These are phyloP conservation scores for Neurospora crassa DNA, from an alignment of 2,329 filamentous ascomycete species.

Conservation along the genomic window DNA sequence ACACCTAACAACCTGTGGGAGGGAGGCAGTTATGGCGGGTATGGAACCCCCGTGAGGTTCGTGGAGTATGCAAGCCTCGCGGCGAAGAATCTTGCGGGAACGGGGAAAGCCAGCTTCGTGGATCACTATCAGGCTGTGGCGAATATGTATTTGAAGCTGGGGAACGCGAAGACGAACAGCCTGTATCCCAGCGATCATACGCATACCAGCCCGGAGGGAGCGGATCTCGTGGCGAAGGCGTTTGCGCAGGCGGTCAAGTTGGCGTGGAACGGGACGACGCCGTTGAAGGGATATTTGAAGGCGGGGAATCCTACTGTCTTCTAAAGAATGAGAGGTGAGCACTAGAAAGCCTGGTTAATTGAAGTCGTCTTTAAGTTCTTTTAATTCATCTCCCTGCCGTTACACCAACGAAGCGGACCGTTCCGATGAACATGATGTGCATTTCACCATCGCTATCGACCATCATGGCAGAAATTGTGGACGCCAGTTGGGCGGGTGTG, in stretches of 20 bases:
- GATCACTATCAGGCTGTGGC: slow-evolving; percentile 49
- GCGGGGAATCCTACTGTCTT: slow-evolving; percentile 17
- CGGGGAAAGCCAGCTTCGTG: slow-evolving; percentile 36
- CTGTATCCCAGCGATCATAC: slow-evolving; percentile 50
- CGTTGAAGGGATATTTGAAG: slow-evolving; percentile 17
- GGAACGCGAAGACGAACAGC: slow-evolving; percentile 35
- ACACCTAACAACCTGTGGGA: slow-evolving; percentile 58
- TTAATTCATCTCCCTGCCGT: too few relatives aligned
- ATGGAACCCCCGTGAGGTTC: slow-evolving; percentile 36
- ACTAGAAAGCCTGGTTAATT: too few relatives aligned
- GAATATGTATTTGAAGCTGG: slow-evolving; percentile 37
- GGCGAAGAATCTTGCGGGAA: slow-evolving; percentile 31
- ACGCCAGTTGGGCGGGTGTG: slow-evolving; percentile 22
- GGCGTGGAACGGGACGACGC: slow-evolving; percentile 21
- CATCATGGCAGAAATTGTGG: slow-evolving; percentile 20
- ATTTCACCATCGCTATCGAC: slow-evolving; percentile 20
- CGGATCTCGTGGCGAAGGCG: slow-evolving; percentile 41
- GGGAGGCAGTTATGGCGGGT: slow-evolving; percentile 36
- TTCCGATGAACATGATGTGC: too few relatives aligned
- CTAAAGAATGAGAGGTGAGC: neutral
- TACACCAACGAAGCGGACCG: too few relatives aligned
- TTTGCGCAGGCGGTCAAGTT: slow-evolving; percentile 42
- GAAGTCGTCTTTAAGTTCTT: too few relatives aligned
- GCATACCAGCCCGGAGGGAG: slow-evolving; percentile 47
- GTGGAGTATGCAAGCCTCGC: slow-evolving; percentile 36